Evolutionary conservation across 257 asterid species (phyloP), one percentile per base, ranked within the genome.

Genomic region (Ajuga chamaepitys): DNA sequence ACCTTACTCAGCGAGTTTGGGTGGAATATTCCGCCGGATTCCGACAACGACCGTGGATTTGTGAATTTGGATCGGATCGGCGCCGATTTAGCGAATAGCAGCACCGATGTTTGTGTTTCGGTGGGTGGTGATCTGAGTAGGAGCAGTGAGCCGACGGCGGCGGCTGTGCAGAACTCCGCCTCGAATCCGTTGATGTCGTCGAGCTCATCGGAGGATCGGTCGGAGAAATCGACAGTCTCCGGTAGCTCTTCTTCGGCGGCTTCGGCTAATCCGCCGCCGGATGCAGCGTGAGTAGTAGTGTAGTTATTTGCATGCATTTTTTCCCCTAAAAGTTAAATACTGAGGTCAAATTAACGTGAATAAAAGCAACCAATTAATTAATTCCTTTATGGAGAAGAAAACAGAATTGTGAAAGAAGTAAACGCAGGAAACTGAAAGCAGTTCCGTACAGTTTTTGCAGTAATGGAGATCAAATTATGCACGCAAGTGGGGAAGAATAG

Each of bases 121-220:
- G 67, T 50, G 25, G 16, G 25, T 13, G 47, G 20, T 45, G 66
- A 30, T 17, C 1, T 32, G 47, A 20, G 67, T 24, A 50, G 62
- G 52, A 66, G 44, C 32, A 3, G 13, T 7, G 61, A 58, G 54
- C 46, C 71, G 71, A 56, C 13, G 60, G 76, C 7, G 62, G 17
- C 10, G 75, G 57, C 20, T 64, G 72, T 64, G 54, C 70, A 52
- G 51, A 82, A 48, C 35, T 78, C 58, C 12, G 71, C 51, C 11
- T 35, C 63, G 61, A 77, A 71, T 37, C 79, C 71, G 53, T 55
- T 75, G 70, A 58, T 70, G 28, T 79, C 95, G 9, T 74, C 93
- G 1, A 87, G 91, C 77, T 89, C 95, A 21, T 85, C 94, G 4
- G 95, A 86, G 73, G 96, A 84, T 64, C 82, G 38, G 45, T 77